A percentile compares a stretch with the other conserved stretches of the same genome.
phyloP scores from a whole-genome alignment of 1,139 yeast species.

The Saccharomyces hybrid region DNA sequence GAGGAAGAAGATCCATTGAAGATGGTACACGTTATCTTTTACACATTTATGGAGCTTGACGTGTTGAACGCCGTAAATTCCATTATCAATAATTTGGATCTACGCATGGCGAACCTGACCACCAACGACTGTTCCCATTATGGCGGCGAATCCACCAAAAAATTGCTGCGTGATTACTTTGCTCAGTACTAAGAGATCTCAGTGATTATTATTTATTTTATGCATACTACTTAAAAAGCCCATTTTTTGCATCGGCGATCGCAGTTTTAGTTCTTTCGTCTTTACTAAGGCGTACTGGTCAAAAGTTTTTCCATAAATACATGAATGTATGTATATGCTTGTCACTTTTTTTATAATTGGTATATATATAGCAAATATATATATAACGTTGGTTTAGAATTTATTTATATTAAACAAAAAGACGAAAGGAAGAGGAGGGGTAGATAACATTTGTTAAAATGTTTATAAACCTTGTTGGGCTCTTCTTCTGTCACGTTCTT shows the following conservation, averaged over 20 bases:
- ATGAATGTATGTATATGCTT: not conserved
- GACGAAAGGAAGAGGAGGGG: not conserved
- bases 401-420: not conserved
- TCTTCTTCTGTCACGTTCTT: slow-evolving; percentile 99
- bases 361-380: not conserved
- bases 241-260: not conserved
- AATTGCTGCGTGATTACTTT: slow-evolving; percentile 39
- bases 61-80: slow-evolving; percentile 49
- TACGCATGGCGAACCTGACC: slow-evolving; percentile 16
- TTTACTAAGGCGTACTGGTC: not conserved
- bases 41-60: slow-evolving; percentile 64
- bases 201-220: not conserved
- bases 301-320: not conserved
- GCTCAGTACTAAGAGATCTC: slow-evolving; percentile 2
- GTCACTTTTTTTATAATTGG: slow-evolving; percentile 5
- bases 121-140: slow-evolving; percentile 35
- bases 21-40: slow-evolving; percentile 63
- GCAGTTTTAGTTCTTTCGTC: not conserved
- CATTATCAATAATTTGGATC: slow-evolving; percentile 21
- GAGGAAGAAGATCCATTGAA: slow-evolving; percentile 19
- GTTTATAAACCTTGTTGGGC: slow-evolving; percentile 46
- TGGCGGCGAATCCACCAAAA: slow-evolving; percentile 46
- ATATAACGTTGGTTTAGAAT: not conserved
- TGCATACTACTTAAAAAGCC: not conserved
- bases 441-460: slow-evolving; percentile 4